Evolutionary conservation across 805 yeast species (phyloP).

Genomic region (Lipomyces spencermartinsiae): DNA sequence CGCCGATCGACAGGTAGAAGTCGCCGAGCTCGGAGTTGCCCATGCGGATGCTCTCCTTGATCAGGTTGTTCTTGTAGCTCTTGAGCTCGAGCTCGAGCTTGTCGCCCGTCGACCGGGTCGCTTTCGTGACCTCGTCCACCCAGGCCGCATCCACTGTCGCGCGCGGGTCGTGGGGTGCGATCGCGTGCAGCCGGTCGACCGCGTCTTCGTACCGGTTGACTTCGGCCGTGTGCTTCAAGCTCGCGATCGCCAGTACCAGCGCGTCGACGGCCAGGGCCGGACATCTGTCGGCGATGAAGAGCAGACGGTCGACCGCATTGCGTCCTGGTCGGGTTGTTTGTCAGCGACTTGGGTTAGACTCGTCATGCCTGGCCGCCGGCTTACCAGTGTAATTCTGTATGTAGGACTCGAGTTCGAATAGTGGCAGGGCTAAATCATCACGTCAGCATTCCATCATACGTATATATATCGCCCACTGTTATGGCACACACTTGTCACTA

Average conservation of each 20-base stretch:
- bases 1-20: constrained; percentile 28
- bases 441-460: not conserved
- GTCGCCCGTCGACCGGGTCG: constrained; percentile 21
- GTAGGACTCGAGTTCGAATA: constrained; percentile 34
- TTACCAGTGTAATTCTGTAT: constrained; percentile 32
- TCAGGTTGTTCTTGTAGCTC: constrained; percentile 35
- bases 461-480: too few relatives aligned
- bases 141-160: constrained; percentile 26
- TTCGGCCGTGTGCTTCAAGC: constrained; percentile 22
- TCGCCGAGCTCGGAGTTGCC: constrained; percentile 36
- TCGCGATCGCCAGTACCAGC: constrained; percentile 27
- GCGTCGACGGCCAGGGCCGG: constrained; percentile 27
- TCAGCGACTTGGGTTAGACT: not conserved
- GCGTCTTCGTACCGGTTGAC: constrained; percentile 28
- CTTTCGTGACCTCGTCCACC: constrained; percentile 17
- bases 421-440: constrained; percentile 18
- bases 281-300: constrained; percentile 34
- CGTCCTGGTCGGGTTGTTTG: constrained; percentile 17
- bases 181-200: constrained; percentile 12
- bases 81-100: constrained; percentile 34
- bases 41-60: constrained; percentile 37
- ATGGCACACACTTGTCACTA: constrained; percentile 2
- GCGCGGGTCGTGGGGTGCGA: constrained; percentile 13
- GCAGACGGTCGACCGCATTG: constrained; percentile 30
- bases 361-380: too few relatives aligned